Base-by-base conservation (phyloP, 208 protist genomes). In the Jaenimonas drosophilae region DNA sequence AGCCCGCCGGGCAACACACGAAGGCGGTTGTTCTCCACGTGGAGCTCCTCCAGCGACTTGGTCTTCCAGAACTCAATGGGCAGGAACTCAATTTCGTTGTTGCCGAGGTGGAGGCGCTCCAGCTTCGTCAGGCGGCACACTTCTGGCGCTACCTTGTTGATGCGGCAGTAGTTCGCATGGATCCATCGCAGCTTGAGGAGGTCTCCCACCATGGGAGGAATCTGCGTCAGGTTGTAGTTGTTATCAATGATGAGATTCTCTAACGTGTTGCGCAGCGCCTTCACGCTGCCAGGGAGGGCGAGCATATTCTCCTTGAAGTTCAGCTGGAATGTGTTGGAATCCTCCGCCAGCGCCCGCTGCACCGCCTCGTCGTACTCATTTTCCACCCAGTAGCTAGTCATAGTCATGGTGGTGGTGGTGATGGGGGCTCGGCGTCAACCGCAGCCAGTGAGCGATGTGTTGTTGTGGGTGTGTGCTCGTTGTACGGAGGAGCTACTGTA, bases 161-260 rank as follows among this genome's bases (percentile, higher is more conserved):
- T 42, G 17, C 67, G 34, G 41, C 76, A 74, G 64, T 91, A 91
- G 46, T 61, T 66, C 39, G 62, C 77, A 46, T 91, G 66, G 2
- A 91, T 60, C 58, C 61, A 71, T 11, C 73, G 76, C 52, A 91
- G 69, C 0, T 47, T 43, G 23, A 64, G 49, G 19, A 91, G 45
- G 4, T 83, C 74, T 0, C 79, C 82, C 17, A 93, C 43, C 11
- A 54, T 60, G 1, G 70, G 34, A 0, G 76, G 71, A n/a, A 89
- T 58, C 17, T 23, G 33, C 0, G n/a, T 49, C 23, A 92, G 62
- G 11, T 44, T 57, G 54, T 87, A 92, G 60, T 85, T 88, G 59
- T 92, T 88, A 46, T 92, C 83, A 0, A 92, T 36, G 59, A 79
- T 61, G 7, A 92, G 63, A 16, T 76, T 36, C 70, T 91, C 78